These are phyloP conservation scores for Ustilago nuda DNA, from an alignment of 1,284 basidiomycete species.

Conservation along the genomic window DNA sequence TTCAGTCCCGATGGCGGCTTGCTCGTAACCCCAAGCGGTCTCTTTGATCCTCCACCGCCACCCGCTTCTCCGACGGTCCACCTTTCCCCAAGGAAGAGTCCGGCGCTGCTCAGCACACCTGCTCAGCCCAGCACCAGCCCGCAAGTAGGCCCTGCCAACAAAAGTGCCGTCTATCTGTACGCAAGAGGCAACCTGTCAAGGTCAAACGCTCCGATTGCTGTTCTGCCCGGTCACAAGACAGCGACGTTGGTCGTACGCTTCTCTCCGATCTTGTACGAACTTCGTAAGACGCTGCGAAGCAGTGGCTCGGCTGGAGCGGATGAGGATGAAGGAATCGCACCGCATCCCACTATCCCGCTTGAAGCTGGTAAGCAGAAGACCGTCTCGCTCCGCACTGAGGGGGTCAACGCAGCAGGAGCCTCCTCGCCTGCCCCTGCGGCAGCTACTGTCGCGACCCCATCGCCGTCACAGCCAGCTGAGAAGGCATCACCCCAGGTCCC, in stretches of 20 bases:
- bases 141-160: conserved; percentile 65
- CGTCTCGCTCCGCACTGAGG: conserved; percentile 68
- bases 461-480: conserved; percentile 22
- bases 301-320: neutral
- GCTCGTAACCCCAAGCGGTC: conserved; percentile 92
- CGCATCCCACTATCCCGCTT: conserved; percentile 73
- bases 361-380: conserved; percentile 78
- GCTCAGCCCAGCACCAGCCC: conserved; percentile 14
- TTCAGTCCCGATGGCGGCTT: conserved; percentile 96
- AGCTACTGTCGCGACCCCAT: conserved; percentile 11
- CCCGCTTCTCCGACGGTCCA: conserved; percentile 47
- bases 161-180: conserved; percentile 89
- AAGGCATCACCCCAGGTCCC: conserved; percentile 15
- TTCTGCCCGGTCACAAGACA: conserved; percentile 95
- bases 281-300: conserved; percentile 72
- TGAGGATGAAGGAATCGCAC: conserved; percentile 49
- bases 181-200: conserved; percentile 84
- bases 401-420: conserved; percentile 9
- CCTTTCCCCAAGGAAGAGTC: conserved; percentile 47
- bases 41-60: conserved; percentile 74
- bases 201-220: conserved; percentile 84
- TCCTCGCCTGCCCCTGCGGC: conserved; percentile 21
- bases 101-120: conserved; percentile 16
- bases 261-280: conserved; percentile 90
- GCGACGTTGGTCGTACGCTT: conserved; percentile 92